A percentile compares a stretch with the other conserved stretches of the same genome.
Conservation (phyloP, 768 basidiomycete species). For the Lentinus brumalis region DNA sequence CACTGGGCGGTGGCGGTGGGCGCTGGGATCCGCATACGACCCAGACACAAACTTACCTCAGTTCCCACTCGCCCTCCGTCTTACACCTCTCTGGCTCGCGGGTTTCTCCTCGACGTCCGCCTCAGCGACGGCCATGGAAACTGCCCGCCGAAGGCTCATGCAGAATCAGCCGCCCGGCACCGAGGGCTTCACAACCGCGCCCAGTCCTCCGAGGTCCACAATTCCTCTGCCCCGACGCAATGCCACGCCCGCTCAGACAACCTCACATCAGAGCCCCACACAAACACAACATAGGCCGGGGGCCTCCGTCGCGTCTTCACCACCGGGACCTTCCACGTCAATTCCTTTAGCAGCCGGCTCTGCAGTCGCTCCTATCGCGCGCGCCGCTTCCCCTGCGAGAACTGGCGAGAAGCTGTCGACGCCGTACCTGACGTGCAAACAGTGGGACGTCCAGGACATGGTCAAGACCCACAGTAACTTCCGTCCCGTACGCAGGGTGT, state of each 20-base stretch:
- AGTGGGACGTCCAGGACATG: conserved; percentile 54
- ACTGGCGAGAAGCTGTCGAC: neutral
- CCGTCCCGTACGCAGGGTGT: conserved; percentile 40
- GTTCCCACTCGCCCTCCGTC: neutral
- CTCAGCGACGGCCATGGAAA: neutral
- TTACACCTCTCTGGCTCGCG: neutral
- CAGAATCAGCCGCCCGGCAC: neutral
- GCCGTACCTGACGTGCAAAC: conserved; percentile 37
- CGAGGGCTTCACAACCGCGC: neutral
- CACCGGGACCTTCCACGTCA: too few relatives aligned
- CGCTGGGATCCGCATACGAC: too few relatives aligned
- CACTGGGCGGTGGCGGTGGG: too few relatives aligned
- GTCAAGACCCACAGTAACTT: conserved; percentile 45
- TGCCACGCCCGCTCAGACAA: too few relatives aligned
- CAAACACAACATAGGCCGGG: neutral
- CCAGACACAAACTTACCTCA: too few relatives aligned
- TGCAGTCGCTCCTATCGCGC: too few relatives aligned
- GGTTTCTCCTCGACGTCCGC: neutral
- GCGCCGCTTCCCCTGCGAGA: too few relatives aligned
- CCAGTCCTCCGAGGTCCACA: neutral
- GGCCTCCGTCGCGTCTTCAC: too few relatives aligned
- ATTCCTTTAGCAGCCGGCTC: neutral
- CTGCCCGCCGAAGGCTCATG: neutral
- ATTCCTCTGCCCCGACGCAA: too few relatives aligned
- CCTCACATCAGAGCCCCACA: too few relatives aligned